Evolutionary conservation across 2,329 filamentous ascomycete species (phyloP).

Genomic region (Hymenoscyphus infarciens): DNA sequence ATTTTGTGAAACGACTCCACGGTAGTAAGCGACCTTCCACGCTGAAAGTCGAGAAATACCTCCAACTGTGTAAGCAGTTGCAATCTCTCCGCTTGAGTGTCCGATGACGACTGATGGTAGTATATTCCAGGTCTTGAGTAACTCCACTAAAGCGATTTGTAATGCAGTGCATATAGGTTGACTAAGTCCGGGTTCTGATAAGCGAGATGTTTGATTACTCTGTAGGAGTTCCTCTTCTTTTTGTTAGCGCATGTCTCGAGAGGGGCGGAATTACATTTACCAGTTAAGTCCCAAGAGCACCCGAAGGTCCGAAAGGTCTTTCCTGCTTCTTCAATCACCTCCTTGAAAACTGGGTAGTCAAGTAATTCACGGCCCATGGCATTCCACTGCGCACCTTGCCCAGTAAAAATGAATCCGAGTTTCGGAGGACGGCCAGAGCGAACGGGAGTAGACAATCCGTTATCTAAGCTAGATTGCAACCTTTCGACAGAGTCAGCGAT

Average conservation of each 20-base stretch:
- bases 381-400: slow-evolving; percentile 34
- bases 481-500: not conserved
- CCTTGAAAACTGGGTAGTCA: slow-evolving; percentile 13
- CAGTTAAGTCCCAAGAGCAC: slow-evolving; percentile 6
- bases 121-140: slow-evolving; percentile 39
- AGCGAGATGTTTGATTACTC: not conserved
- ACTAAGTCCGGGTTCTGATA: slow-evolving; percentile 11
- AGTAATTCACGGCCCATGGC: slow-evolving; percentile 28
- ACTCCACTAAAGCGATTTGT: slow-evolving; percentile 43
- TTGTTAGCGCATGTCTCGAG: not conserved
- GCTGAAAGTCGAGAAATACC: slow-evolving; percentile 20
- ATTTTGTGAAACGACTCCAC: slow-evolving; percentile 17
- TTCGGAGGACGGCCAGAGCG: not conserved
- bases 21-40: slow-evolving; percentile 17
- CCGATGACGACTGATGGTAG: slow-evolving; percentile 39
- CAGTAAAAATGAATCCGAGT: slow-evolving; percentile 31
- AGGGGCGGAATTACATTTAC: not conserved
- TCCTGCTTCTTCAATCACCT: slow-evolving; percentile 7
- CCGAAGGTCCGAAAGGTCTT: not conserved
- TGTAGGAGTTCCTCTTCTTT: not conserved
- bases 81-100: slow-evolving; percentile 45
- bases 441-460: not conserved
- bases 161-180: slow-evolving; percentile 36
- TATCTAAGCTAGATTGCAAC: not conserved
- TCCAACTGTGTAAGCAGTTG: slow-evolving; percentile 38